Conservation (phyloP, 345 rosid genomes). For the Brassica cretica region DNA sequence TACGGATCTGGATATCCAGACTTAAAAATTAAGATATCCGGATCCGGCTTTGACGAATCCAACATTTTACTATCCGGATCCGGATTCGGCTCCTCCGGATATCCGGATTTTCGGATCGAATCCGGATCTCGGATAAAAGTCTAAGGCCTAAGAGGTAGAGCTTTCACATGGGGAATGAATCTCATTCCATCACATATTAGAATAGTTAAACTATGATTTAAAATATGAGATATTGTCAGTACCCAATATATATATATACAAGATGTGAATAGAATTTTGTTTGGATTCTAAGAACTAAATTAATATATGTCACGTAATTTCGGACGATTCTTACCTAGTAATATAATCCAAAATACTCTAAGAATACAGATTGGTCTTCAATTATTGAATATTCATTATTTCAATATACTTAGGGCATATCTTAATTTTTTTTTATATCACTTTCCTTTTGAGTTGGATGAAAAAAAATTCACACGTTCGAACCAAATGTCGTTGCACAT, state of each 20-base stretch:
- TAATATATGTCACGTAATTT: conserved; percentile 31
- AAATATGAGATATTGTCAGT: conserved; percentile 2
- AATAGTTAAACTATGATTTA: conserved; percentile 1
- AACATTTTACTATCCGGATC: no score
- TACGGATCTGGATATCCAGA: no score
- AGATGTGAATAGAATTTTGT: conserved; percentile 26
- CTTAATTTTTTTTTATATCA: background rate
- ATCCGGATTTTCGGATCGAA: no score
- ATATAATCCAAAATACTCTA: conserved; percentile 2
- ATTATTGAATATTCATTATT: background rate
- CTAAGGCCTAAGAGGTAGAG: background rate
- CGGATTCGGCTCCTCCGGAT: no score
- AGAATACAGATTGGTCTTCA: background rate
- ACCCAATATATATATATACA: background rate
- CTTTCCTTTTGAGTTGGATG: no score
- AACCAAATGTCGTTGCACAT: no score
- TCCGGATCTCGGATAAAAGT: no score
- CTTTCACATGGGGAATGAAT: conserved; percentile 36
- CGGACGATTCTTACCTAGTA: conserved; percentile 14
- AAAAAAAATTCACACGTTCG: no score
- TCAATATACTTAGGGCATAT: background rate
- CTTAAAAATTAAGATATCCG: no score
- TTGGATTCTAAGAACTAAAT: conserved; percentile 17
- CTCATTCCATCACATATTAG: conserved; percentile 26
- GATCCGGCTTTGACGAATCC: no score